These are phyloP conservation scores for Petunia axillaris DNA, from an alignment of 257 asterid genomes.

Conservation along the genomic window DNA sequence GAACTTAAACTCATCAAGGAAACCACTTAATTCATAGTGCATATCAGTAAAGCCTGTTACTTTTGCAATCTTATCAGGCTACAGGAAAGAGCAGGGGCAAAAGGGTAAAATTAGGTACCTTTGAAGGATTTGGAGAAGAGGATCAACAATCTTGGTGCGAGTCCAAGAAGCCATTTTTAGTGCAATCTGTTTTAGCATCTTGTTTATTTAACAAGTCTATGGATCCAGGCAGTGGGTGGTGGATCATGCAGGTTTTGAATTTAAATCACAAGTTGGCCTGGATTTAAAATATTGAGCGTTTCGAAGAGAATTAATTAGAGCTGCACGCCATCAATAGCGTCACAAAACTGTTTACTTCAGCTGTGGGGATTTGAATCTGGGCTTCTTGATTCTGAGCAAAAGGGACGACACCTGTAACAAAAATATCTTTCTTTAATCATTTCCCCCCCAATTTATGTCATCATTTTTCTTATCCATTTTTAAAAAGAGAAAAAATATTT, in stretches of 20 bases:
- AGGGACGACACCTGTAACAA: background rate
- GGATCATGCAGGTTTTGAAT: conserved; percentile 7
- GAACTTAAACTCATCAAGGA: background rate
- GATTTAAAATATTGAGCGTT: background rate
- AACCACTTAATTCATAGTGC: background rate
- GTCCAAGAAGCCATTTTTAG: conserved; percentile 60
- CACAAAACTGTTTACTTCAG: conserved; percentile 15
- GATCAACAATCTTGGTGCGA: conserved; percentile 61
- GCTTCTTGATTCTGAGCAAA: background rate
- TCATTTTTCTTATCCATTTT: too few species aligned
- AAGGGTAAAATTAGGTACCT: conserved; percentile 39
- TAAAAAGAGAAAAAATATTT: too few species aligned
- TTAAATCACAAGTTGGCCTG: background rate
- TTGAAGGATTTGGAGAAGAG: conserved; percentile 79
- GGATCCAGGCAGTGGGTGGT: background rate
- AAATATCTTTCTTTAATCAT: too few species aligned
- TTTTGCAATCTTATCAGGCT: background rate
- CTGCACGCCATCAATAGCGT: conserved; percentile 6
- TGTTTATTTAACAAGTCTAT: background rate
- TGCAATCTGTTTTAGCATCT: conserved; percentile 45
- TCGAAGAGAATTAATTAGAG: background rate
- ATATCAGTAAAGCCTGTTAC: conserved; percentile 12
- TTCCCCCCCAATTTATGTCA: too few species aligned
- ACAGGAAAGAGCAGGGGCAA: background rate
- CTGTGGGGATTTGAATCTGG: background rate